Percentiles rank a stretch among this genome's conserved stretches.
Evolutionary conservation across 768 basidiomycete species (phyloP).

Genomic region (Symmetrospora coprosmae): DNA sequence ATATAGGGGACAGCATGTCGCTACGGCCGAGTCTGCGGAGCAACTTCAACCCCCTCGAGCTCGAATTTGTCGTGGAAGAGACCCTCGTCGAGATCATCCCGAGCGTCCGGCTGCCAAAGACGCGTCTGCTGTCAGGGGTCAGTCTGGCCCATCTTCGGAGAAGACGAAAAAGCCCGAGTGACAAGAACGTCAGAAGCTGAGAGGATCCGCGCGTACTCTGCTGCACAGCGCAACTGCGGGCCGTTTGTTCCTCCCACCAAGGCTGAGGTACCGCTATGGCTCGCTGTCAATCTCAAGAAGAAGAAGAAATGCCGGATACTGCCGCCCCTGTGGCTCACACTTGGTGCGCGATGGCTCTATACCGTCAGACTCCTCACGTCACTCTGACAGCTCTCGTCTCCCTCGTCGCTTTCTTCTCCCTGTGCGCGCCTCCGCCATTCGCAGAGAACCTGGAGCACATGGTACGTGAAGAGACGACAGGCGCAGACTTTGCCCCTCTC

Average conservation of each 20-base stretch:
- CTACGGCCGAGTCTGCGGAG: not conserved
- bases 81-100: slow-evolving; percentile 20
- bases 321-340: slow-evolving; percentile 72
- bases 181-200: too few species aligned
- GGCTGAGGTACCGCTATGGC: slow-evolving; percentile 81
- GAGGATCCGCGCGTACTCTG: not conserved
- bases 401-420: not conserved
- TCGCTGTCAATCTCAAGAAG: slow-evolving; percentile 80
- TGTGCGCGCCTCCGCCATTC: not conserved
- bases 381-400: not conserved
- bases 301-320: slow-evolving; percentile 92
- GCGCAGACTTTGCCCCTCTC: slow-evolving; percentile 58
- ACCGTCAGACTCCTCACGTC: not conserved
- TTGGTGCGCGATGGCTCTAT: slow-evolving; percentile 47
- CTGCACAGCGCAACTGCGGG: slow-evolving; percentile 50
- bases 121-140: slow-evolving; percentile 19
- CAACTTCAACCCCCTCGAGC: slow-evolving; percentile 20
- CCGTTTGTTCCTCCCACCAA: slow-evolving; percentile 78
- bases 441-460: slow-evolving; percentile 68
- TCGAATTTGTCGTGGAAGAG: slow-evolving; percentile 17
- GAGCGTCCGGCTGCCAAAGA: not conserved
- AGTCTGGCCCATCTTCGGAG: too few species aligned
- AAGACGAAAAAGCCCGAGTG: too few species aligned
- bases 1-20: slow-evolving; percentile 5
- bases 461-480: slow-evolving; percentile 57